phyloP scores from a whole-genome alignment of 1,284 basidiomycete species.

The Heterobasidion parviporum region DNA sequence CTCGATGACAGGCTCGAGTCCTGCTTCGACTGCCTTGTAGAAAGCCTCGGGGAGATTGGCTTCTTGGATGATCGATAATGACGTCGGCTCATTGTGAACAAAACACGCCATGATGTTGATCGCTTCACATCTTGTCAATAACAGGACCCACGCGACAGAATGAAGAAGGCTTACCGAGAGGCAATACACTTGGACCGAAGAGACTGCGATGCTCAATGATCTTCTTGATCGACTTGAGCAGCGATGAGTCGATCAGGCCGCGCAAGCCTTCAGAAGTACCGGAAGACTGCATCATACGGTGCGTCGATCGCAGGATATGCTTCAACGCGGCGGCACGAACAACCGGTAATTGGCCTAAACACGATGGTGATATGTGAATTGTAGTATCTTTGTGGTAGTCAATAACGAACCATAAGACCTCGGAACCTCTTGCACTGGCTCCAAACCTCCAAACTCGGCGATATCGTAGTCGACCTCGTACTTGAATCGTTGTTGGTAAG shows the following conservation, averaged over 20 bases:
- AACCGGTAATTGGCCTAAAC: constrained; percentile 54
- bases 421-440: constrained; percentile 39
- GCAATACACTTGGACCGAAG: constrained; percentile 85
- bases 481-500: constrained; percentile 26
- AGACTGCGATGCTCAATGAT: constrained; percentile 78
- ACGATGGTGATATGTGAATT: constrained; percentile 1
- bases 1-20: constrained; percentile 84
- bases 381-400: background rate
- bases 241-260: constrained; percentile 87
- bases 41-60: constrained; percentile 85
- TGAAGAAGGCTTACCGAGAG: constrained; percentile 49
- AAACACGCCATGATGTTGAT: constrained; percentile 98
- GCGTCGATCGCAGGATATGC: constrained; percentile 87
- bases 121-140: constrained; percentile 36
- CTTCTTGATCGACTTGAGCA: constrained; percentile 82
- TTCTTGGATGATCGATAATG: constrained; percentile 89
- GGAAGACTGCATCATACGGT: constrained; percentile 94
- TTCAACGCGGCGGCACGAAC: constrained; percentile 74
- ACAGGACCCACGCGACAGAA: constrained; percentile 1
- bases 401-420: constrained; percentile 44
- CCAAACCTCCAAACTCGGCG: constrained; percentile 39
- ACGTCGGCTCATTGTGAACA: constrained; percentile 98
- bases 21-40: constrained; percentile 77
- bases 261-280: constrained; percentile 93
- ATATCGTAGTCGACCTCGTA: constrained; percentile 68